Percentiles rank a stretch among this genome's conserved stretches.
Conservation (phyloP, 2,329 filamentous ascomycete species). For the Penicillium sp. region DNA sequence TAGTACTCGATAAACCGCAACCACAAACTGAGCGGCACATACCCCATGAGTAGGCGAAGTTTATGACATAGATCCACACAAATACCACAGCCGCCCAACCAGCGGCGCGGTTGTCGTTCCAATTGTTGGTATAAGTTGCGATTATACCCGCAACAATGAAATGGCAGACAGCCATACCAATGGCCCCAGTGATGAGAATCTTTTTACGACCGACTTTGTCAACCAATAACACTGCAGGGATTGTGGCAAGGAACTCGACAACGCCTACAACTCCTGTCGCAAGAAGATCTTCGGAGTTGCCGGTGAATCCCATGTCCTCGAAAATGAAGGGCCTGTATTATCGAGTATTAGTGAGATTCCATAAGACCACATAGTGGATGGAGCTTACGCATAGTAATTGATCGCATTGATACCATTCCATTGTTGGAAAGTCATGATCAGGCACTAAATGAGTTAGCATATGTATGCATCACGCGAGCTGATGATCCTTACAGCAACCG, state of each 20-base stretch:
- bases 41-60: slow-evolving; percentile 73
- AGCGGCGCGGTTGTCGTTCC: slow-evolving; percentile 56
- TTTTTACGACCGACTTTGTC: slow-evolving; percentile 34
- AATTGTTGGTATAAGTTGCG: slow-evolving; percentile 61
- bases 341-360: background rate
- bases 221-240: slow-evolving; percentile 35
- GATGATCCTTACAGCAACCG: slow-evolving; percentile 44
- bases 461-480: background rate
- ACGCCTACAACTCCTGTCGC: slow-evolving; percentile 34
- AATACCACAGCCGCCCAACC: slow-evolving; percentile 64
- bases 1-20: background rate
- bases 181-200: slow-evolving; percentile 48
- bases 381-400: slow-evolving; percentile 9
- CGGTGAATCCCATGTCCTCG: slow-evolving; percentile 21
- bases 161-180: slow-evolving; percentile 68
- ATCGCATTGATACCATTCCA: slow-evolving; percentile 16
- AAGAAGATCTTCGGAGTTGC: slow-evolving; percentile 27
- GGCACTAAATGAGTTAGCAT: background rate
- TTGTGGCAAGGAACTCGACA: slow-evolving; percentile 27
- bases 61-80: slow-evolving; percentile 67
- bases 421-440: slow-evolving; percentile 12
- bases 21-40: slow-evolving; percentile 5
- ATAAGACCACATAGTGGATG: background rate
- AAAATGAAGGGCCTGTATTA: slow-evolving; percentile 20
- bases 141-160: slow-evolving; percentile 68